phyloP scores from a whole-genome alignment of 352 stramenopile genomes.

The Globisporangium nodosum region DNA sequence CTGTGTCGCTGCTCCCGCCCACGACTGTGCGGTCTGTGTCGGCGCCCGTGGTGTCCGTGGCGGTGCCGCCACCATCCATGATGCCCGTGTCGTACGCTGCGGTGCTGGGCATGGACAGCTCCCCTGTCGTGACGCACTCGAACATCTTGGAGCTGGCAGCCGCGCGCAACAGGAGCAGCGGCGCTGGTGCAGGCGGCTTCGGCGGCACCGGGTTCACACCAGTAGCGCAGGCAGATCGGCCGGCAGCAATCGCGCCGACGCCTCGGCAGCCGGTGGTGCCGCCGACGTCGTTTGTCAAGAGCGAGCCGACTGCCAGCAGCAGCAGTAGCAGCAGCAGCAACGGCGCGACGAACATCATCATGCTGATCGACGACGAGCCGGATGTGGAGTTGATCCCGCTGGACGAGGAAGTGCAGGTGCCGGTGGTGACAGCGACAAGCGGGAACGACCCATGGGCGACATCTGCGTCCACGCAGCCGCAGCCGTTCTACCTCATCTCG shows the following conservation, averaged over 20 bases:
- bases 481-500: constrained; percentile 48
- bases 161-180: not conserved
- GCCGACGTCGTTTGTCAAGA: constrained; percentile 5
- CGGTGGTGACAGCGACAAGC: not conserved
- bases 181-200: not conserved
- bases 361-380: constrained; percentile 34
- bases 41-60: constrained; percentile 10
- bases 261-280: not conserved
- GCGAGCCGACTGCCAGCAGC: constrained; percentile 5
- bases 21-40: constrained; percentile 8
- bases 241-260: not conserved
- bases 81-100: constrained; percentile 17
- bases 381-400: constrained; percentile 25
- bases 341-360: constrained; percentile 14
- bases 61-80: constrained; percentile 11
- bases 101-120: constrained; percentile 9
- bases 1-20: constrained; percentile 1
- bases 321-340: constrained; percentile 6
- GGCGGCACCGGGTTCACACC: not conserved
- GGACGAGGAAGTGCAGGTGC: constrained; percentile 17
- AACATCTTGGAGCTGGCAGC: constrained; percentile 14
- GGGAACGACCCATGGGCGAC: constrained; percentile 1
- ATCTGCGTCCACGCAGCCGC: not conserved
- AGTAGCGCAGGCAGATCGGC: not conserved
- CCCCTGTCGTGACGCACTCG: constrained; percentile 10